Percentiles rank a stretch among this genome's conserved stretches.
Evolutionary conservation across 75 land plant genomes (phyloP).

Genomic region (Isoetes taiwanensis): DNA sequence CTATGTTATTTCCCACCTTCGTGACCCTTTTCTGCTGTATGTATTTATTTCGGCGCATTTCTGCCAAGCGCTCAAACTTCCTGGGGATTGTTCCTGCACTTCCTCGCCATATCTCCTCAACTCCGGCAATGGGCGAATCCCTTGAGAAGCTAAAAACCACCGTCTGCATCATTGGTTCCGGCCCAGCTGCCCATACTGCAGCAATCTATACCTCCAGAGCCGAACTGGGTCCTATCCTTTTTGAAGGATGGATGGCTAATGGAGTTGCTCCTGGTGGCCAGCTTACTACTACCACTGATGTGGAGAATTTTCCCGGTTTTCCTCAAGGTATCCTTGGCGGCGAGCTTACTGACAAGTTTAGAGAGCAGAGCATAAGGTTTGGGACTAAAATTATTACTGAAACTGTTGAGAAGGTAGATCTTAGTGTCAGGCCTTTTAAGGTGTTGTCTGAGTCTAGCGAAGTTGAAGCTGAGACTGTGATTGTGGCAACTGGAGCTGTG

Average conservation of each 20-base stretch:
- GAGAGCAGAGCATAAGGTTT: slow-evolving; percentile 58
- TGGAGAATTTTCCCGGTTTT: slow-evolving; percentile 95
- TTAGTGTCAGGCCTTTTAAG: slow-evolving; percentile 45
- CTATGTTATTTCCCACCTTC: too few species aligned
- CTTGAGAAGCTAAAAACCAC: slow-evolving; percentile 28
- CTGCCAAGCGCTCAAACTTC: too few species aligned
- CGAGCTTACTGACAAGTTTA: slow-evolving; percentile 66
- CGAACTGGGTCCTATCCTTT: slow-evolving; percentile 69
- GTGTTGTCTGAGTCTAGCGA: slow-evolving; percentile 30
- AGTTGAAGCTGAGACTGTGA: slow-evolving; percentile 58
- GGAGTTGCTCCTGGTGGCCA: slow-evolving; percentile 94
- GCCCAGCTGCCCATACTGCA: slow-evolving; percentile 97
- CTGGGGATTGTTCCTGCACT: too few species aligned
- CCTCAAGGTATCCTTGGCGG: slow-evolving; percentile 65
- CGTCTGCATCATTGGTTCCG: slow-evolving; percentile 86
- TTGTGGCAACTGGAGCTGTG: slow-evolving; percentile 88
- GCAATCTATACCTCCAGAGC: slow-evolving; percentile 88
- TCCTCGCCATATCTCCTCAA: too few species aligned
- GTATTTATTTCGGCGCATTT: too few species aligned
- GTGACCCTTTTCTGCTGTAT: too few species aligned
- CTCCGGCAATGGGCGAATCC: too few species aligned
- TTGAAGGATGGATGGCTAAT: slow-evolving; percentile 95
- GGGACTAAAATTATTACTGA: slow-evolving; percentile 69
- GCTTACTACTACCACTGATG: slow-evolving; percentile 94
- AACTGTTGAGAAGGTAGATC: slow-evolving; percentile 57